phyloP scores from a whole-genome alignment of 192 early-diverging fungal genomes.

The Entomortierella lignicola region DNA sequence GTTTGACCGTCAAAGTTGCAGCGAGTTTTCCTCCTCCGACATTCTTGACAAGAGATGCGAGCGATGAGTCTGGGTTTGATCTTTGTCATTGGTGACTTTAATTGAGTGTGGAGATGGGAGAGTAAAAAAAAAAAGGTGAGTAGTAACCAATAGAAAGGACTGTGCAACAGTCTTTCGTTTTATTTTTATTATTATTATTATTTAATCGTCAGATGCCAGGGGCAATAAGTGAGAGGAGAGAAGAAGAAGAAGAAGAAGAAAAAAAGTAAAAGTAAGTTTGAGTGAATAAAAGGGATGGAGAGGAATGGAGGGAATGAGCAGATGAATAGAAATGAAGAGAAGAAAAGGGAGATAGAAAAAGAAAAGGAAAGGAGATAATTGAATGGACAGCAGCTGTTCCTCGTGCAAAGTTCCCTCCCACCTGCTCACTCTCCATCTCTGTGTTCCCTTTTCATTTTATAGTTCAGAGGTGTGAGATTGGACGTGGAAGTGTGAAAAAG shows the following conservation, averaged over 20 bases:
- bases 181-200: too few relatives aligned
- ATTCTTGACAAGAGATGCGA: slow-evolving; percentile 51
- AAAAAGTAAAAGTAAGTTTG: too few relatives aligned
- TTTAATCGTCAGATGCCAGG: too few relatives aligned
- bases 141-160: too few relatives aligned
- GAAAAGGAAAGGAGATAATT: background rate
- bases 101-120: too few relatives aligned
- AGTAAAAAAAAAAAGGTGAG: too few relatives aligned
- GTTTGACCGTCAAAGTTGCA: slow-evolving; percentile 47
- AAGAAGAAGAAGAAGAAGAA: background rate
- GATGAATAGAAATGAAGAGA: background rate
- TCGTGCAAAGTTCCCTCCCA: too few relatives aligned
- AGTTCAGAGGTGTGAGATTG: too few relatives aligned
- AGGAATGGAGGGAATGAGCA: background rate
- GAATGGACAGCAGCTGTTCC: background rate
- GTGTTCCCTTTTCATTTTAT: too few relatives aligned
- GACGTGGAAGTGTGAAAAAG: too few relatives aligned
- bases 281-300: background rate
- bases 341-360: background rate
- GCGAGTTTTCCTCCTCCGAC: slow-evolving; percentile 40
- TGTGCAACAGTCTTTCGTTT: too few relatives aligned
- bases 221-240: background rate
- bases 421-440: too few relatives aligned
- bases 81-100: slow-evolving; percentile 28
- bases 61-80: slow-evolving; percentile 51